Percentiles rank a stretch among this genome's conserved stretches.
phyloP scores from a whole-genome alignment of 2,329 filamentous ascomycete genomes.

The Fusarium pseudograminearum region DNA sequence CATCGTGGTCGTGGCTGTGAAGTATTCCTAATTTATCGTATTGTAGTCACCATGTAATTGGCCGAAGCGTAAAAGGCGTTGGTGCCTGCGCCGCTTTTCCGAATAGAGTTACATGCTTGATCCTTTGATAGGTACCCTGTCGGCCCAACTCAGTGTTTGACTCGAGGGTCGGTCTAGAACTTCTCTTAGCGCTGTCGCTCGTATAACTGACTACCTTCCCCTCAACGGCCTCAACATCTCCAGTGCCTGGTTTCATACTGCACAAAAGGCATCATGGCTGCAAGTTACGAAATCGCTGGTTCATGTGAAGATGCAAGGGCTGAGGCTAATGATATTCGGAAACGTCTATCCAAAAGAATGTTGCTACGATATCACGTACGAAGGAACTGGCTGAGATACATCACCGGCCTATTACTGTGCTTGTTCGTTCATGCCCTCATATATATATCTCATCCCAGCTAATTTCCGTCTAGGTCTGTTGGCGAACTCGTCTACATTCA shows the following conservation, averaged over 20 bases:
- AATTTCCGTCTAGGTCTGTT: neutral
- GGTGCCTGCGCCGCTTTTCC: neutral
- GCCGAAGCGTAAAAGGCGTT: neutral
- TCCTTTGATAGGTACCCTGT: neutral
- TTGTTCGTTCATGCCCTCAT: neutral
- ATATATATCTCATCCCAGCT: neutral
- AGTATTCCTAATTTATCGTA: neutral
- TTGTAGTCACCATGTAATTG: neutral
- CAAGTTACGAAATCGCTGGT: neutral
- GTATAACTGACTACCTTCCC: constrained; percentile 1
- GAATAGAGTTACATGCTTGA: neutral
- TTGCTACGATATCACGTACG: neutral
- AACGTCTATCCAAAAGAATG: neutral
- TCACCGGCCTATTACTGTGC: neutral
- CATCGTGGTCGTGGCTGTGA: neutral
- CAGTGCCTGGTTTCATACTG: neutral
- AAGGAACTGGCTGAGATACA: constrained; percentile 10
- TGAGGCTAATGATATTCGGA: neutral
- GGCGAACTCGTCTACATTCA: constrained; percentile 14
- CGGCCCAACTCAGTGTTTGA: neutral
- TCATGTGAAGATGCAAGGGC: neutral
- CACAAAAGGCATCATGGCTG: neutral
- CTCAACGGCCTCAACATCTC: neutral
- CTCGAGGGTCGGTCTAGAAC: constrained; percentile 1
- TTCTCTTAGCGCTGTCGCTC: neutral